These are phyloP conservation scores for Fraxinus excelsior DNA, from an alignment of 257 asterid species.

Conservation along the genomic window DNA sequence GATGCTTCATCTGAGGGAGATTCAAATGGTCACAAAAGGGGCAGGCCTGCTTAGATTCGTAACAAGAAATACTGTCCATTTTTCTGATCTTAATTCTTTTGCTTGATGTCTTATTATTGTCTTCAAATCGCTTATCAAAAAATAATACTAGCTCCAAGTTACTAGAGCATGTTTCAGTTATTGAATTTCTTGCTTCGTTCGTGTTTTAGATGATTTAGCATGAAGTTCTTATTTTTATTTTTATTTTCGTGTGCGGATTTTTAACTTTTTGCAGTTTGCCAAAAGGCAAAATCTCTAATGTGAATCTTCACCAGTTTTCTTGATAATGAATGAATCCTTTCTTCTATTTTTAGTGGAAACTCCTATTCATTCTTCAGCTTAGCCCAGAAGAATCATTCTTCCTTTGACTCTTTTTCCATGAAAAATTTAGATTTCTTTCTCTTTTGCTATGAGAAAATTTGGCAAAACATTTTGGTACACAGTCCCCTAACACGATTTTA, in stretches of 20 bases:
- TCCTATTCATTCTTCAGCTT: conserved; percentile 16
- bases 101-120: background rate
- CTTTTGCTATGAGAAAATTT: conserved; percentile 1
- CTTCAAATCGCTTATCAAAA: conserved; percentile 12
- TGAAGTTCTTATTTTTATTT: too few species aligned
- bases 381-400: too few species aligned
- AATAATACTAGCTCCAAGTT: conserved; percentile 2
- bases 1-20: conserved; percentile 78
- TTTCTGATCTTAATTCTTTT: conserved; percentile 26
- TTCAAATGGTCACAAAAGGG: conserved; percentile 66
- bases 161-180: background rate
- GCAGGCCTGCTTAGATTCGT: conserved; percentile 44
- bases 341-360: conserved; percentile 29
- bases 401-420: too few species aligned
- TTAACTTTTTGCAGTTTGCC: conserved; percentile 44
- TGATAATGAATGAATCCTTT: conserved; percentile 5
- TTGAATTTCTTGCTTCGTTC: background rate
- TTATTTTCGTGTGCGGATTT: conserved; percentile 14
- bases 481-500: conserved; percentile 33
- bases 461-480: conserved; percentile 28
- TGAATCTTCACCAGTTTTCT: conserved; percentile 33
- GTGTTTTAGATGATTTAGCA: background rate
- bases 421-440: background rate
- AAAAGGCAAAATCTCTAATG: conserved; percentile 20
- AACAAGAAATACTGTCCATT: background rate